Percentiles rank a stretch among this genome's conserved stretches.
Conservation (phyloP, 192 early-diverging fungal species). For the Diversispora epigaea region DNA sequence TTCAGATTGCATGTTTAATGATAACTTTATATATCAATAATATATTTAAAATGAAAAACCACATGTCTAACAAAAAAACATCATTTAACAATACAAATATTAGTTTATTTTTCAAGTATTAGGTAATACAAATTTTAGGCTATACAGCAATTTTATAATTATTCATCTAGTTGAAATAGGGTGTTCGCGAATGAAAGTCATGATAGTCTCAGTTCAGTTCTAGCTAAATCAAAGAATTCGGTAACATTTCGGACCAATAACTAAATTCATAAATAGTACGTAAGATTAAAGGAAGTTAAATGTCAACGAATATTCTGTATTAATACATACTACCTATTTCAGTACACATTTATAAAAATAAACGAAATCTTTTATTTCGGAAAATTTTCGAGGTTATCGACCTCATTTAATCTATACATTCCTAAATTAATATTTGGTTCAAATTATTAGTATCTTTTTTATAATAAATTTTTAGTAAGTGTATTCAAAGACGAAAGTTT, state of each 20-base stretch:
- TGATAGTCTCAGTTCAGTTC: constrained; percentile 11
- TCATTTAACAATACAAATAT: too few species aligned
- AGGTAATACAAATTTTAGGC: too few species aligned
- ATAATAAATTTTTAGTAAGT: constrained; percentile 26
- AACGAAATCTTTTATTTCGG: constrained; percentile 29
- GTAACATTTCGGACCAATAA: constrained; percentile 26
- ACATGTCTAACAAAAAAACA: too few species aligned
- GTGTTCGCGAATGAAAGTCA: constrained; percentile 11
- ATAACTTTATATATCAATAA: too few species aligned
- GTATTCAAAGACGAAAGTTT: constrained; percentile 23
- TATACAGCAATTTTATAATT: too few species aligned
- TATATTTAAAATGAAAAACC: too few species aligned
- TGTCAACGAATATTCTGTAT: constrained; percentile 21
- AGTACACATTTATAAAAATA: constrained; percentile 35
- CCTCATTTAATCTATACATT: constrained; percentile 33
- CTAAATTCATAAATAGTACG: constrained; percentile 29
- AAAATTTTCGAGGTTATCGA: constrained; percentile 32
- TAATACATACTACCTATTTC: constrained; percentile 32
- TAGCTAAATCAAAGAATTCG: constrained; percentile 30
- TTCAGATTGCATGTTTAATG: too few species aligned
- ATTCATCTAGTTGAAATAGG: too few species aligned
- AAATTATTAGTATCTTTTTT: too few species aligned
- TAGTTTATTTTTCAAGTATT: too few species aligned
- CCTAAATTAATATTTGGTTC: constrained; percentile 34
- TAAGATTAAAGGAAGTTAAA: constrained; percentile 26